These are phyloP conservation scores for Euphrasia confusa DNA, from an alignment of 257 asterid species.

Conservation along the genomic window DNA sequence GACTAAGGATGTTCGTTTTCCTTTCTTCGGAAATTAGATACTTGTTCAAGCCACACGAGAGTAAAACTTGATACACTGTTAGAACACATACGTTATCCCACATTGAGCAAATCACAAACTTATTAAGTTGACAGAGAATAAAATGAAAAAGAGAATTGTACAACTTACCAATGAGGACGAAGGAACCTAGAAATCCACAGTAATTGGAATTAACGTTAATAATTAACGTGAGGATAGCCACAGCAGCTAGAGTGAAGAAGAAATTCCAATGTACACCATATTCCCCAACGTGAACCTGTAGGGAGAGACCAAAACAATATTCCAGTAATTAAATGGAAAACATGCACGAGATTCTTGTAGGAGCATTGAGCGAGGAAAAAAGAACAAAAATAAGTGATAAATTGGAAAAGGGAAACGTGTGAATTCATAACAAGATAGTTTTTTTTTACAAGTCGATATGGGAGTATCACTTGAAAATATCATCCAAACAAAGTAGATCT, in stretches of 20 bases:
- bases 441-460: not conserved
- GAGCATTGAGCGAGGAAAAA: slow-evolving; percentile 15
- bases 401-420: no score
- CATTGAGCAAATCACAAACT: slow-evolving; percentile 10
- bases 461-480: not conserved
- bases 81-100: slow-evolving; percentile 26
- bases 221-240: slow-evolving; percentile 66
- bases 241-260: slow-evolving; percentile 94
- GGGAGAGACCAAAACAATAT: slow-evolving; percentile 12
- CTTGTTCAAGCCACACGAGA: slow-evolving; percentile 61
- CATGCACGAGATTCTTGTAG: not conserved
- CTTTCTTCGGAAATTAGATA: slow-evolving; percentile 70
- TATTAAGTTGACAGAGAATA: slow-evolving; percentile 12
- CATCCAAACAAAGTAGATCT: not conserved
- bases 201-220: slow-evolving; percentile 53
- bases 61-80: slow-evolving; percentile 60
- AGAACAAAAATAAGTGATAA: no score
- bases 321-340: slow-evolving; percentile 9
- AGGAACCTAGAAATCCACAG: slow-evolving; percentile 67
- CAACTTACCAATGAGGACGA: slow-evolving; percentile 64
- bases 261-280: slow-evolving; percentile 99
- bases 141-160: slow-evolving; percentile 13
- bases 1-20: slow-evolving; percentile 63
- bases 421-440: no score
- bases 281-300: slow-evolving; percentile 92